Percentiles rank a stretch among this genome's conserved stretches.
Evolutionary conservation across 2,329 filamentous ascomycete species (phyloP).

Genomic region (Spiromastix sp.): DNA sequence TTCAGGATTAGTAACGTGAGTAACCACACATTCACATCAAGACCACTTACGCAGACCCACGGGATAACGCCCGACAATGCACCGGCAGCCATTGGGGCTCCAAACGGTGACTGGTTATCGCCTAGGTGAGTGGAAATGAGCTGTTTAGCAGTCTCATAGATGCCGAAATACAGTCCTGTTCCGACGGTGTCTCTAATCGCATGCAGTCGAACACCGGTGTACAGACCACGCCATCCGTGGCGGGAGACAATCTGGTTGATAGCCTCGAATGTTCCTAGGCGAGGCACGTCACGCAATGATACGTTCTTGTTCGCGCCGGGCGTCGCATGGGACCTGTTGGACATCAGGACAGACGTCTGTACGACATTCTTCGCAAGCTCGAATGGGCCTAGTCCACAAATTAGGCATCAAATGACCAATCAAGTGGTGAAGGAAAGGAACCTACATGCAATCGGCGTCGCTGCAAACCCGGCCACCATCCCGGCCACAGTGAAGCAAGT

Average conservation of each 20-base stretch:
- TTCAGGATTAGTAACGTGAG: not conserved
- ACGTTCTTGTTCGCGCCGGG: constrained; percentile 21
- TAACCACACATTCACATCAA: not conserved
- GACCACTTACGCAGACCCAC: constrained; percentile 34
- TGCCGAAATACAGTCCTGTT: constrained; percentile 36
- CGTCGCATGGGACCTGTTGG: constrained; percentile 29
- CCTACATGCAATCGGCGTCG: constrained; percentile 36
- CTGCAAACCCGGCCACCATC: constrained; percentile 30
- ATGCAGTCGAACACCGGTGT: constrained; percentile 37
- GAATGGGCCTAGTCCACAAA: constrained; percentile 37
- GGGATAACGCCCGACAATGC: constrained; percentile 37
- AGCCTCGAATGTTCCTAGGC: constrained; percentile 32
- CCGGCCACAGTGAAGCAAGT: constrained; percentile 34
- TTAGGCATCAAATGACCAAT: no score
- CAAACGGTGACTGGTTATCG: constrained; percentile 32
- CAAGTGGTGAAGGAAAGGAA: no score
- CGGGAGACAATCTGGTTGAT: constrained; percentile 33
- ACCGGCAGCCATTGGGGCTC: constrained; percentile 34
- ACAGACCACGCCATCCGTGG: constrained; percentile 34
- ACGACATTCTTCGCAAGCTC: constrained; percentile 40
- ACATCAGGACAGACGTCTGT: constrained; percentile 38
- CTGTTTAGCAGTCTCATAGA: constrained; percentile 40
- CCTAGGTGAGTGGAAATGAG: constrained; percentile 34
- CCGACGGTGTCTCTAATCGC: constrained; percentile 36
- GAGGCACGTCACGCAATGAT: constrained; percentile 26